These are phyloP conservation scores for Gloeopeniophorella convolvens DNA, from an alignment of 768 basidiomycete genomes.

Conservation along the genomic window DNA sequence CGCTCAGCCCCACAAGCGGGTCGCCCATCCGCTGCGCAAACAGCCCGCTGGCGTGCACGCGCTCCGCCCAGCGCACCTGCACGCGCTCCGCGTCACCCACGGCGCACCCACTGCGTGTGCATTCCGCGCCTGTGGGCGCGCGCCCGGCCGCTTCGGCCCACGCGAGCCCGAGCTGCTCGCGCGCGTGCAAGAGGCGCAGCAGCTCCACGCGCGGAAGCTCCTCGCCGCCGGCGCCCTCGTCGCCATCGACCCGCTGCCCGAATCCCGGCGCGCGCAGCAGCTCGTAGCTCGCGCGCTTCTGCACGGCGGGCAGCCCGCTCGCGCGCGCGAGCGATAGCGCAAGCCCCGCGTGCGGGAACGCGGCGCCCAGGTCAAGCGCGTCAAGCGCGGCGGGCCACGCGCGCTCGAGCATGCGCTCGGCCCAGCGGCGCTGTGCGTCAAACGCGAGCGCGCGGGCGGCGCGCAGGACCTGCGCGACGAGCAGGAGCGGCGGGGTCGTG, in stretches of 20 bases:
- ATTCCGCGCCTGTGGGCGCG: constrained; percentile 17
- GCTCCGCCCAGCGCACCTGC: constrained; percentile 17
- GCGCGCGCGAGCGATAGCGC: constrained; percentile 29
- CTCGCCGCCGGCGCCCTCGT: not conserved
- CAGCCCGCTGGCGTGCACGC: constrained; percentile 22
- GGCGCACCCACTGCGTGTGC: constrained; percentile 9
- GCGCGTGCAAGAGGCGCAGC: constrained; percentile 21
- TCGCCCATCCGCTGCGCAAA: constrained; percentile 29
- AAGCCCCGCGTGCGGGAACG: constrained; percentile 25
- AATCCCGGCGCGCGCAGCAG: constrained; percentile 29
- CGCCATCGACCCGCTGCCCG: constrained; percentile 21
- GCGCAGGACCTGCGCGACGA: constrained; percentile 31
- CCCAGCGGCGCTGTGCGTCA: constrained; percentile 25
- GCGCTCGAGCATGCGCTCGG: constrained; percentile 26
- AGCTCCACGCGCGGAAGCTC: constrained; percentile 19
- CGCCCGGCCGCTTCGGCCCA: constrained; percentile 22
- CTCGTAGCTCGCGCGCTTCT: constrained; percentile 37
- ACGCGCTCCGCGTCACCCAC: constrained; percentile 11
- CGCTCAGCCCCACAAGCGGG: constrained; percentile 32
- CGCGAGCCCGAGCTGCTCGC: constrained; percentile 21
- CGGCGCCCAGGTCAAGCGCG: constrained; percentile 13
- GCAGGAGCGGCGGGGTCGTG: constrained; percentile 25
- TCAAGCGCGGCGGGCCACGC: constrained; percentile 29
- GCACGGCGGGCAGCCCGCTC: constrained; percentile 25
- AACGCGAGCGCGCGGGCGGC: constrained; percentile 32